These are phyloP conservation scores for Scedosporium apiospermum DNA, from an alignment of 2,329 filamentous ascomycete genomes.

Conservation along the genomic window DNA sequence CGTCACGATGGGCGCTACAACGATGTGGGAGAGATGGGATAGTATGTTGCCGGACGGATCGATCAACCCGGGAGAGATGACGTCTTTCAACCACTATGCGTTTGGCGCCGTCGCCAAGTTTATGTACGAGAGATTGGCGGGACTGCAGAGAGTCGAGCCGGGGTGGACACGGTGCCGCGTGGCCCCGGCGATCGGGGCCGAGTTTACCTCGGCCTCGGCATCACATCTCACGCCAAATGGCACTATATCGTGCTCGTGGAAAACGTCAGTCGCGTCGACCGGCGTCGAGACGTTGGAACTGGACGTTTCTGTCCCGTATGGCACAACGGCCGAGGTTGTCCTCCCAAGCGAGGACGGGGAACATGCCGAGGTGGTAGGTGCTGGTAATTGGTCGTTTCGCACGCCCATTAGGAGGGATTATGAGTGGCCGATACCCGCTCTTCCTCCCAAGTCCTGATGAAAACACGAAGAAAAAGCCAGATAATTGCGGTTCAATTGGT, in stretches of 20 bases:
- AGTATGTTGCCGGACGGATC: slow-evolving; percentile 24
- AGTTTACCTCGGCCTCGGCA: slow-evolving; percentile 5
- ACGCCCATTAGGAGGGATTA: background rate
- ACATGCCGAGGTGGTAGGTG: background rate
- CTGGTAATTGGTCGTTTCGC: slow-evolving; percentile 7
- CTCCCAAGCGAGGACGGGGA: slow-evolving; percentile 3
- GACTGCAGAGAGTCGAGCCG: too few relatives aligned
- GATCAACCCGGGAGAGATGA: slow-evolving; percentile 31
- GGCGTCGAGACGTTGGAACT: background rate
- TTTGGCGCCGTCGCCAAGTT: slow-evolving; percentile 26
- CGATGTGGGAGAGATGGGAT: slow-evolving; percentile 33
- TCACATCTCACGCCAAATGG: slow-evolving; percentile 6
- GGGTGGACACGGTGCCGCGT: slow-evolving; percentile 14
- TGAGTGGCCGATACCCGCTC: slow-evolving; percentile 5
- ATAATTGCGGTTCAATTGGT: too few relatives aligned
- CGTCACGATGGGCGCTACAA: slow-evolving; percentile 28
- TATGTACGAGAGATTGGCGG: too few relatives aligned
- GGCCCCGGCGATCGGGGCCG: slow-evolving; percentile 4
- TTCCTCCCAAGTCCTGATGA: background rate
- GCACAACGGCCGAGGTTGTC: slow-evolving; percentile 9
- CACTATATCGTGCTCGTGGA: slow-evolving; percentile 5
- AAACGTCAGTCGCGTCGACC: background rate
- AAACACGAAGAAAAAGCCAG: background rate
- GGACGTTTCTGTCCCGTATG: slow-evolving; percentile 7
- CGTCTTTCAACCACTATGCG: slow-evolving; percentile 31